Base-by-base conservation (phyloP, 305 asterid genomes). In the Fraxinus floribunda region DNA sequence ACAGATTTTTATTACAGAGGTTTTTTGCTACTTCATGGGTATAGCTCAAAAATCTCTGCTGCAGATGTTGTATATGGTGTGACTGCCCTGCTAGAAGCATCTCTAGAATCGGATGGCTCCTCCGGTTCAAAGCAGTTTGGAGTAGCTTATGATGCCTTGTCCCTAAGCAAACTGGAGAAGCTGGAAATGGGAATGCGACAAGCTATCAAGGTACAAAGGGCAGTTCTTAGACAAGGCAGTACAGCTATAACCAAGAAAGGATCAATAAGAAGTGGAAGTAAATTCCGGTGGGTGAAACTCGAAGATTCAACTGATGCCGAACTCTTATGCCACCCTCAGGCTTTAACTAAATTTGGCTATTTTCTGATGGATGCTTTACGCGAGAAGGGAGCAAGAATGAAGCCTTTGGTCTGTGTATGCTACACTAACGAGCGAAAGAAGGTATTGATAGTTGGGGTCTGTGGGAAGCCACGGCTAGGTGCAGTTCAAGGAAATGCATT, bases 381-480 rank as follows among this genome's bases (percentile, higher is more conserved):
- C 0, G 99, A 97, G 85, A 97, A 95, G 89, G 99, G 99, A 11
- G 98, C 99, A 68, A 92, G 97, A 80, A 93, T 95, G 98, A 97
- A 97, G 82, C 99, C 99, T 60, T 76, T 97, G 87, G 81, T 97
- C 46, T 97, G 98, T n/a, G 92, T 92, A 78, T 97, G 98, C 88
- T 95, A 91, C 81, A 89, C 93, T 6, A 84, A 88, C 81, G 98
- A 88, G 55, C 89, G 88, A 38, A 81, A 85, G 82, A 89, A 88
- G 85, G 98, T 92, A 26, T 83, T 97, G 88, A 93, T 95, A 13
- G 98, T 93, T 13, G 99, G 97, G 26, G 80, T 97, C 18, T 92
- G 98, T 84, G 97, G 99, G 78, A 97, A 95, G 89, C 99, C 98
- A 0, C 84, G 97, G 55, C 92, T 97, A 20, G 99, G 98, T 16